phyloP scores from a whole-genome alignment of 1,284 basidiomycete genomes.

The Malassezia caprae region DNA sequence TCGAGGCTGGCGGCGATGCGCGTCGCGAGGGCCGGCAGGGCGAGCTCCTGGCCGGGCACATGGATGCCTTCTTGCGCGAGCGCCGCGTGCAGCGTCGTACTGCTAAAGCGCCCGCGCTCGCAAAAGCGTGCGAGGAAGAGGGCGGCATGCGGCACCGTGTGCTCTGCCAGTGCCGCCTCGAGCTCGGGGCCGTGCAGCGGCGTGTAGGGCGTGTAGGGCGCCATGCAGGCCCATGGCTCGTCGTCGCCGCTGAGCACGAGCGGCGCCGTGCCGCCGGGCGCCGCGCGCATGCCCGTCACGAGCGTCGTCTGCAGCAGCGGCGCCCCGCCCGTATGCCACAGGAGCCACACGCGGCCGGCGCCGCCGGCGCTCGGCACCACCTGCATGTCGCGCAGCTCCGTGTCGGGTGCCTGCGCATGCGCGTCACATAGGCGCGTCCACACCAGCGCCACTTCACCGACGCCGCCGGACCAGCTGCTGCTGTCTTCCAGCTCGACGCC shows the following conservation, averaged over 20 bases:
- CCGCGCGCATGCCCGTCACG: constrained; percentile 15
- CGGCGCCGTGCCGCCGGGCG: constrained; percentile 9
- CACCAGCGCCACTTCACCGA: constrained; percentile 33
- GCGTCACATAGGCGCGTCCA: constrained; percentile 36
- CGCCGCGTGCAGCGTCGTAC: constrained; percentile 19
- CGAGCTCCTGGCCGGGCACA: constrained; percentile 13
- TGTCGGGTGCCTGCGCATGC: constrained; percentile 25
- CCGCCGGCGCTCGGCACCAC: constrained; percentile 19
- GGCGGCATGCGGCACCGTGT: constrained; percentile 20
- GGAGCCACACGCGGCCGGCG: constrained; percentile 35
- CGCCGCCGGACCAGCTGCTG: constrained; percentile 27
- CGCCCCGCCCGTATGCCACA: constrained; percentile 37
- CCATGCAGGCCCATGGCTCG: constrained; percentile 29
- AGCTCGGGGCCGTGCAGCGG: constrained; percentile 34
- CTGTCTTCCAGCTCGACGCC: constrained; percentile 36
- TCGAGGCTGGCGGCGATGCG: constrained; percentile 24
- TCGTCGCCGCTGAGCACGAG: constrained; percentile 16
- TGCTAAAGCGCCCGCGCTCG: constrained; percentile 35
- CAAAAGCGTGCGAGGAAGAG: constrained; percentile 34
- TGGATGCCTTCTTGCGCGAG: constrained; percentile 16
- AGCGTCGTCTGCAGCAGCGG: constrained; percentile 18
- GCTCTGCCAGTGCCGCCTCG: constrained; percentile 28
- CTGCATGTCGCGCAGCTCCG: constrained; percentile 37
- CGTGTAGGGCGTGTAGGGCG: constrained; percentile 21
- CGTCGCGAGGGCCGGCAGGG: constrained; percentile 22